phyloP scores from a whole-genome alignment of 2,329 filamentous ascomycete genomes.

The Xylaria sp. region DNA sequence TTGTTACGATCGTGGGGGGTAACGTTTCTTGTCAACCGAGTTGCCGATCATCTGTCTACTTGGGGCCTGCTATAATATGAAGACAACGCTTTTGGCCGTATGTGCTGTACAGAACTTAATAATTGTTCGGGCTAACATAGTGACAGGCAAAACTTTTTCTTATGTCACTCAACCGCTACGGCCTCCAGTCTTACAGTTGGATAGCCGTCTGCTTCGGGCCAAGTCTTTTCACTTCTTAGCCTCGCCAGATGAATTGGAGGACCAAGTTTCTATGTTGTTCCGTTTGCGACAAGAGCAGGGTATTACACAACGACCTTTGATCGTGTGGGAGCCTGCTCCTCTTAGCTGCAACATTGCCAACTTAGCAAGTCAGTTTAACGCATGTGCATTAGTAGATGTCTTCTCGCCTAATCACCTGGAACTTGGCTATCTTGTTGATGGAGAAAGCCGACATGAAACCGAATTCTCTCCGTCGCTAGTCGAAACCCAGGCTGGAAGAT shows the following conservation, averaged over 20 bases:
- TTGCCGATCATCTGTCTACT: conserved; percentile 9
- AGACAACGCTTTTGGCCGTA: conserved; percentile 15
- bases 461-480: conserved; percentile 1
- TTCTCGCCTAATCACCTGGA: conserved; percentile 21
- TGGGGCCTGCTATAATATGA: conserved; percentile 19
- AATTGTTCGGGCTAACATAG: neutral
- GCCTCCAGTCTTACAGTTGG: conserved; percentile 2
- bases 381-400: conserved; percentile 13
- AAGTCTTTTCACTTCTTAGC: conserved; percentile 18
- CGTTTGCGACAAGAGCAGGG: conserved; percentile 14
- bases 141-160: conserved; percentile 12
- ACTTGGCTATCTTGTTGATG: conserved; percentile 9
- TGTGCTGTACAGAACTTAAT: neutral
- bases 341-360: conserved; percentile 6
- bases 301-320: conserved; percentile 1
- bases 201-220: neutral
- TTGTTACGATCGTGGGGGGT: conserved; percentile 20
- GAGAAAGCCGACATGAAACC: neutral
- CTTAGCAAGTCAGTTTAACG: neutral
- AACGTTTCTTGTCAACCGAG: neutral
- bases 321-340: conserved; percentile 23
- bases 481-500: conserved; percentile 5
- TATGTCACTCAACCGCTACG: conserved; percentile 14
- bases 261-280: conserved; percentile 4
- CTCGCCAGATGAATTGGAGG: conserved; percentile 8